phyloP scores from a whole-genome alignment of 169 alveolate species.

The Eimeria praecox region DNA sequence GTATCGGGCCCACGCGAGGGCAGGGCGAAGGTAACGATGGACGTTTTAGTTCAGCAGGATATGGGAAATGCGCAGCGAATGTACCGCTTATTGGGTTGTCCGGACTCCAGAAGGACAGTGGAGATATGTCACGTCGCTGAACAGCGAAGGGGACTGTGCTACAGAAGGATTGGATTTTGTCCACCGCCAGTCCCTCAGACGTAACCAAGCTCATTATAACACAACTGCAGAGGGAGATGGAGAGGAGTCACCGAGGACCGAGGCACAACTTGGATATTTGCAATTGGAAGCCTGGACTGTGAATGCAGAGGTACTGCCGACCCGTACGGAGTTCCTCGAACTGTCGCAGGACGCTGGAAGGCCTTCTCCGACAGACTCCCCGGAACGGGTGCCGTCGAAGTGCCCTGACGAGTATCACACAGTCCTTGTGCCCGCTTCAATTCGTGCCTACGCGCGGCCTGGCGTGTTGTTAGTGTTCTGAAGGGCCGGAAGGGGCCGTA shows the following conservation, averaged over 20 bases:
- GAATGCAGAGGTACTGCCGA: background rate
- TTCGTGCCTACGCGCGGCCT: background rate
- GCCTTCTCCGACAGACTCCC: background rate
- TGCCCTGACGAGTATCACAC: constrained; percentile 5
- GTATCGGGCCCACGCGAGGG: no score
- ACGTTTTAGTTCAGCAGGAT: no score
- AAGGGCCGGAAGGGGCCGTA: background rate
- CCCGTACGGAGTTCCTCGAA: background rate
- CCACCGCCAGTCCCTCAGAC: background rate
- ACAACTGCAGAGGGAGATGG: no score
- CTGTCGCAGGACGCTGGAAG: background rate
- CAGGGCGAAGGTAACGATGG: no score
- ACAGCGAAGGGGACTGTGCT: no score
- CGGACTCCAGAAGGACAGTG: no score
- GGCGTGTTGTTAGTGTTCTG: background rate
- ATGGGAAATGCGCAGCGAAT: no score
- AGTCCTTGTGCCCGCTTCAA: background rate
- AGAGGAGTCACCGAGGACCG: no score
- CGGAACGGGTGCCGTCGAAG: background rate
- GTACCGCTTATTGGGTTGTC: no score
- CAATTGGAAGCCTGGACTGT: background rate
- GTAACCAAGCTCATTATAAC: background rate
- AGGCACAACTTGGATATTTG: background rate
- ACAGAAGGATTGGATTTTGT: background rate
- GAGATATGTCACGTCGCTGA: no score